phyloP scores from a whole-genome alignment of 495 filamentous ascomycete species.

The Jackrogersella multiformis region DNA sequence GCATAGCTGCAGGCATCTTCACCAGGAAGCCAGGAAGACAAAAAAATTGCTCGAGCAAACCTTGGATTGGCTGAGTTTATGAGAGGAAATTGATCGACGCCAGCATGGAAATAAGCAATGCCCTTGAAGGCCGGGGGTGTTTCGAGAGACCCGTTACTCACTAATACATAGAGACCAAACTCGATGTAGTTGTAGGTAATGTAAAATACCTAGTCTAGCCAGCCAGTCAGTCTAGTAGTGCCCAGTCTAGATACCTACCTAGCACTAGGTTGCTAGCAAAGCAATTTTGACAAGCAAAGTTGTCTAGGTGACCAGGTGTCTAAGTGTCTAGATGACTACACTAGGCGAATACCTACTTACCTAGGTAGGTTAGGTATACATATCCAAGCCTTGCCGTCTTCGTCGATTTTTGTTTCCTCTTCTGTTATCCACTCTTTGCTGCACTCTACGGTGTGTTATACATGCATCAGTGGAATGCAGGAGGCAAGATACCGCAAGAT shows the following conservation, averaged over 20 bases:
- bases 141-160: conserved; percentile 2
- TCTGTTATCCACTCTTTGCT: conserved; percentile 7
- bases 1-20: conserved; percentile 34
- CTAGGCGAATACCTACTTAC: too few relatives aligned
- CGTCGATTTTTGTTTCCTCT: conserved; percentile 14
- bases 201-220: not conserved
- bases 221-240: too few relatives aligned
- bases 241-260: not conserved
- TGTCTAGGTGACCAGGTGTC: not conserved
- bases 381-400: conserved; percentile 18
- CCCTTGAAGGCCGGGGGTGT: conserved; percentile 17
- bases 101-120: conserved; percentile 32
- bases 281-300: conserved; percentile 26
- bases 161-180: not conserved
- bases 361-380: not conserved
- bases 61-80: conserved; percentile 30
- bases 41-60: conserved; percentile 23
- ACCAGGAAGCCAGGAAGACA: conserved; percentile 20
- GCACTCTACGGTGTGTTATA: conserved; percentile 22
- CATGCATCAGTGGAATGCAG: conserved; percentile 2
- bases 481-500: not conserved
- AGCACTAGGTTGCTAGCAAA: conserved; percentile 1
- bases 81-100: conserved; percentile 41
- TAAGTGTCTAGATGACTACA: too few relatives aligned
- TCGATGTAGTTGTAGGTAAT: not conserved